Base-by-base conservation (phyloP, 2,329 filamentous ascomycete genomes). In the Ophidiomyces ophidiicola region DNA sequence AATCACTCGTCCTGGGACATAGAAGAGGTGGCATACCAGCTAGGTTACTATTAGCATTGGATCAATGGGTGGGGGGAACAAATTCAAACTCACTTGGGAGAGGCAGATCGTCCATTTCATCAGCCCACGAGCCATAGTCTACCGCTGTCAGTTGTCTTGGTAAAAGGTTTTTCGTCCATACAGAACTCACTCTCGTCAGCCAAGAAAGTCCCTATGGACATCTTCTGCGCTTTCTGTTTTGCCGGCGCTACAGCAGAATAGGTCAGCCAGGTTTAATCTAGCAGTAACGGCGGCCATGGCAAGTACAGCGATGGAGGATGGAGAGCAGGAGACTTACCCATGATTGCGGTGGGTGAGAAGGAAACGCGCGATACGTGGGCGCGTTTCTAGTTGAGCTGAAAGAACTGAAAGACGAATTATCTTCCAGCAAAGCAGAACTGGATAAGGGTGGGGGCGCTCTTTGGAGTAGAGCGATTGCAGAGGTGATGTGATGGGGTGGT, bases 121-220 rank as follows among this genome's bases (percentile, higher is more conserved):
- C 92, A 55, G 90, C 90, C 90, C 90, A 98, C 53, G 90, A 96
- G 59, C 88, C 86, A 58, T 80, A 72, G 55, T 74, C 78, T 82
- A 56, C 36, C 48, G 47, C 14, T 21, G 46, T 46, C 48, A 41
- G 29, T 41, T 4, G 19, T 18, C 6, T 5, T 15, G 26, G 7
- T 11, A 7, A 36, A 20, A 29, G 5, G 11, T 8, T 17, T 25
- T 23, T 5, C 6, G 2, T 6, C 8, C 14, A 28, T 14, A 11
- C 11, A 30, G 36, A 38, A 71, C 84, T 66, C 74, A 94, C 88
- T 80, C 66, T 85, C 75, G 65, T 94, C 85, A 60, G 74, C 74
- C 72, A 98, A 76, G 76, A 98, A 98, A 68, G 85, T 83, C 72
- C 85, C 84, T 61, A 96, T 79, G 71, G 83, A 85, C 82, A 98